Evolutionary conservation across 2,329 filamentous ascomycete species (phyloP).

Genomic region (Diaporthe nobilis): DNA sequence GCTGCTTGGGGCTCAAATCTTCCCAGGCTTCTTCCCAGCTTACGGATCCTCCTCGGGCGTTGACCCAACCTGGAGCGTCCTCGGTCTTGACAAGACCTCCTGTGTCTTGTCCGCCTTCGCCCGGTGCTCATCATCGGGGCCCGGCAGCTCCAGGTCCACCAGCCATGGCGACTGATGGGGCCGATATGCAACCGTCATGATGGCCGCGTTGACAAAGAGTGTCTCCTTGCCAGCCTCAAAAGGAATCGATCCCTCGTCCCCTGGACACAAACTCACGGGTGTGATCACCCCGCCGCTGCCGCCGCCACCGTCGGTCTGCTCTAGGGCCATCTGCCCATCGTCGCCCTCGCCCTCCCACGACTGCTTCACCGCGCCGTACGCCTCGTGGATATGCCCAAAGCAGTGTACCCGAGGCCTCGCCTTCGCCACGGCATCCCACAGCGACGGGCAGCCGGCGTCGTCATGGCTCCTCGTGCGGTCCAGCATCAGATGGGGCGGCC

Average conservation of each 20-base stretch:
- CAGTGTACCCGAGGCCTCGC: slow-evolving; percentile 39
- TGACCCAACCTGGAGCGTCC: neutral
- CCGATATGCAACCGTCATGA: slow-evolving; percentile 60
- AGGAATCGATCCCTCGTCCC: slow-evolving; percentile 49
- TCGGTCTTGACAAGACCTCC: neutral
- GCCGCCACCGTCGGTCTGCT: neutral
- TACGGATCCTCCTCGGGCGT: neutral
- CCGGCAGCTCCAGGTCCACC: slow-evolving; percentile 62
- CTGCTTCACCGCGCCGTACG: neutral
- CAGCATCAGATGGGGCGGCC: slow-evolving; percentile 33
- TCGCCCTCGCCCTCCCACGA: slow-evolving; percentile 30
- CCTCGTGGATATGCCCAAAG: slow-evolving; percentile 41
- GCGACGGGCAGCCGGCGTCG: slow-evolving; percentile 26
- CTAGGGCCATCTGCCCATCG: slow-evolving; percentile 9
- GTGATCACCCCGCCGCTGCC: neutral
- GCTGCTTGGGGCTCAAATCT: neutral
- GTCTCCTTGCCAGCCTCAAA: slow-evolving; percentile 60
- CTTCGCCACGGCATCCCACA: slow-evolving; percentile 25
- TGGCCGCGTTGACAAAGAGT: slow-evolving; percentile 72
- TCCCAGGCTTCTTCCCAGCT: neutral
- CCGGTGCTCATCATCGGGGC: slow-evolving; percentile 33
- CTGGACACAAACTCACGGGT: slow-evolving; percentile 57
- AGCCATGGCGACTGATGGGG: slow-evolving; percentile 67
- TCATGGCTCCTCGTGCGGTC: slow-evolving; percentile 33
- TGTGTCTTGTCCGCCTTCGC: slow-evolving; percentile 34